Evolutionary conservation across 208 protist genomes (phyloP).

Genomic region (Trypanosoma brucei): DNA sequence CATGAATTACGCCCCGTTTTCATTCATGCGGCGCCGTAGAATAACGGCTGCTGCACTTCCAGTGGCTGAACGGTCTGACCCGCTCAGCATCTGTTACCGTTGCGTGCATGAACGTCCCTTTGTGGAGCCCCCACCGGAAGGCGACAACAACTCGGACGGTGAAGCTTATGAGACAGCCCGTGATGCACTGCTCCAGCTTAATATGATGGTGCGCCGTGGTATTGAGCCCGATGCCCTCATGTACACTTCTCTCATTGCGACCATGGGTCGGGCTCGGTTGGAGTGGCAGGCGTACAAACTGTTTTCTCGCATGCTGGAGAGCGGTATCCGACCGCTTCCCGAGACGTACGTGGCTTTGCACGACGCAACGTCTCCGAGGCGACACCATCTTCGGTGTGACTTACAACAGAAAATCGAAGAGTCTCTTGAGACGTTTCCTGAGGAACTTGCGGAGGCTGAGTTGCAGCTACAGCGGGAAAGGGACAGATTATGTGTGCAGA

Average conservation of each 20-base stretch:
- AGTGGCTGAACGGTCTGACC: not conserved
- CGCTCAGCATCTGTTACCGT: constrained; percentile 1
- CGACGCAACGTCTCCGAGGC: constrained; percentile 63
- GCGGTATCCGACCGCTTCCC: constrained; percentile 73
- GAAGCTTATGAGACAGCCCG: constrained; percentile 69
- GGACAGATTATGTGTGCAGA: constrained; percentile 63
- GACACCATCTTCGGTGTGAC: constrained; percentile 56
- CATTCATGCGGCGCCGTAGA: not conserved
- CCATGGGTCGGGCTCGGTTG: constrained; percentile 78
- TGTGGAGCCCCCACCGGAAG: constrained; percentile 34
- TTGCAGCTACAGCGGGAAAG: constrained; percentile 52
- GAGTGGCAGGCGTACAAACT: constrained; percentile 94
- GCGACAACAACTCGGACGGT: constrained; percentile 30
- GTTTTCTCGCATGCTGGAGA: constrained; percentile 90
- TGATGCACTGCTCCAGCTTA: constrained; percentile 88
- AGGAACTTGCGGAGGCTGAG: constrained; percentile 68
- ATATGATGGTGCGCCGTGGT: constrained; percentile 89
- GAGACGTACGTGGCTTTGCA: constrained; percentile 88
- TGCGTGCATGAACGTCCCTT: constrained; percentile 64
- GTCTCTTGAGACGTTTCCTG: constrained; percentile 61
- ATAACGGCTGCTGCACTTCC: not conserved
- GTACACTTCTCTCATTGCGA: constrained; percentile 90
- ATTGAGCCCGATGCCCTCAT: constrained; percentile 88
- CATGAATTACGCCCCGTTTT: not conserved
- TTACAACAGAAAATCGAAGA: constrained; percentile 86